Base-by-base conservation (phyloP, 2,329 filamentous ascomycete species). In the Mollisia scopiformis region DNA sequence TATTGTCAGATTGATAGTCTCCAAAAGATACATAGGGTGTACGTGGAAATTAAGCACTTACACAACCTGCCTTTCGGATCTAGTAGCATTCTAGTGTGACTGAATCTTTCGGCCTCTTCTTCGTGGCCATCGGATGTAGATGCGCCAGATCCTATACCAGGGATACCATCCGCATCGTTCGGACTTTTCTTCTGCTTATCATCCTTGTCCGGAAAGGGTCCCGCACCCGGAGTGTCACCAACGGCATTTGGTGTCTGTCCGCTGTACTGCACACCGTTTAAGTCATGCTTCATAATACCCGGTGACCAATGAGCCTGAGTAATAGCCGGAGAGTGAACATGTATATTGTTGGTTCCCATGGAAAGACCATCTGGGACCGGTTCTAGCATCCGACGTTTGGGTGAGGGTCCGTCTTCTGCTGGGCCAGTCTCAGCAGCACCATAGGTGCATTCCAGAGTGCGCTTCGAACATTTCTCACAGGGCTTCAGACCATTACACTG, bases 391-490 rank as follows among this genome's bases (percentile, higher is more conserved):
- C 49, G 69, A 71, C 28, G 70, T 70, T 70, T 75, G 64, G 57
- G 73, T 71, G 65, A 67, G 66, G 51, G 71, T 66, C 53, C 70
- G 71, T 49, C 66, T 62, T 67, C 52, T 55, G 68, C 55, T 68
- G 71, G 35, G 66, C 71, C 53, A 56, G 63, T 21, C 74, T 75
- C 46, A 72, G 65, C 50, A 68, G 76, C 65, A 72, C 61, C 62
- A 67, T 83, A 84, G 28, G 74, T 68, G 66, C 81, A 84, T 3
- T 66, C 69, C 58, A 81, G 71, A 21, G 70, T 75, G 71, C 83
- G 80, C 74, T 84, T 87, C 47, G 77, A 75, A 73, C 86, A 88
- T 25, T 82, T 84, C 61, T 79, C 80, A 73, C 86, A 88, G 37
- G 84, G 85, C 55, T 76, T 78, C 50, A 78, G 23, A 10, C 68